Percentiles rank a stretch among this genome's conserved stretches.
phyloP scores from a whole-genome alignment of 2,329 filamentous ascomycete genomes.

The Pyrenophora tritici-repentis region DNA sequence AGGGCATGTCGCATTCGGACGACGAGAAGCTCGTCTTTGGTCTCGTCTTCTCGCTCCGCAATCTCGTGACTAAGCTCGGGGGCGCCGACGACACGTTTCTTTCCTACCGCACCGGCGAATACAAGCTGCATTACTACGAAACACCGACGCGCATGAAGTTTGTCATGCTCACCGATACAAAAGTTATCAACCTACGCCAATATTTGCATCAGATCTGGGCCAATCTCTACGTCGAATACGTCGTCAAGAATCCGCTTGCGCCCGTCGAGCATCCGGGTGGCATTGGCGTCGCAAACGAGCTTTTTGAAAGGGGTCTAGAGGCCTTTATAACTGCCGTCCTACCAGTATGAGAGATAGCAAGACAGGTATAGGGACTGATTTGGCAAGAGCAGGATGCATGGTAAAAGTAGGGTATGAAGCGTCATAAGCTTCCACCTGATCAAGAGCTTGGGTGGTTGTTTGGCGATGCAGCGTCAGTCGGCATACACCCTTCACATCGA shows the following conservation, averaged over 20 bases:
- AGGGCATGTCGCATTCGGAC: conserved; percentile 66
- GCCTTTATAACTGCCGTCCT: conserved; percentile 68
- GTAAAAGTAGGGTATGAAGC: neutral
- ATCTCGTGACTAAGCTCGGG: conserved; percentile 95
- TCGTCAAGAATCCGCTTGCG: conserved; percentile 68
- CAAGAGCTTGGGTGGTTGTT: too few relatives aligned
- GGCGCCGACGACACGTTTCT: conserved; percentile 92
- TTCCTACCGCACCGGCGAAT: conserved; percentile 88
- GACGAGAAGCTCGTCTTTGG: conserved; percentile 98
- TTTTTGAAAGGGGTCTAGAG: conserved; percentile 71
- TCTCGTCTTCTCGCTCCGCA: conserved; percentile 92
- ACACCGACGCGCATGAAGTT: conserved; percentile 95
- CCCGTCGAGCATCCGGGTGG: conserved; percentile 66
- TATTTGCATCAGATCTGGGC: conserved; percentile 98
- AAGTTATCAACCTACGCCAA: conserved; percentile 86
- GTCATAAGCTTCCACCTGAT: too few relatives aligned
- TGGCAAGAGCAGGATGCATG: neutral
- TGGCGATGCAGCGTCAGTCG: too few relatives aligned
- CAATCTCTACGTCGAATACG: conserved; percentile 95
- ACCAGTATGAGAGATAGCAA: conserved; percentile 31
- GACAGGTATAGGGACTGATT: neutral
- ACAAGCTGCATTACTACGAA: conserved; percentile 99
- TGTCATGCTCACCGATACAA: conserved; percentile 92
- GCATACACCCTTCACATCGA: too few relatives aligned
- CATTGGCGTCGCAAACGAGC: conserved; percentile 66